Conservation (phyloP, 768 basidiomycete species). For the Phallus indusiatus region DNA sequence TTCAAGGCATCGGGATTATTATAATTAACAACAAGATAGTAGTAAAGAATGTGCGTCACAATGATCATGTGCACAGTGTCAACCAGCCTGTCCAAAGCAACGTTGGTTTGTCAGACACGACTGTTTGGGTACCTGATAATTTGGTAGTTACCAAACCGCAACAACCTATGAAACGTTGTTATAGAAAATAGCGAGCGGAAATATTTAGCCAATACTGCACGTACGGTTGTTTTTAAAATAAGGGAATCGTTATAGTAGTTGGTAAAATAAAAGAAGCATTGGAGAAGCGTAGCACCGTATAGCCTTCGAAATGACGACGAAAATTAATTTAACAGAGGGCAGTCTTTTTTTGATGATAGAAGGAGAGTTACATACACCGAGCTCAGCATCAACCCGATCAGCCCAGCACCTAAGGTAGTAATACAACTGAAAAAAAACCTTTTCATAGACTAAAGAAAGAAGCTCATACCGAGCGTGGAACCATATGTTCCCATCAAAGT, state of each 20-base stretch:
- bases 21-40: slow-evolving; percentile 49
- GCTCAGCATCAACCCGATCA: neutral
- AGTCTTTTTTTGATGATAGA: too few species aligned
- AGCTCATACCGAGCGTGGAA: too few species aligned
- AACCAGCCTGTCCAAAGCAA: slow-evolving; percentile 27
- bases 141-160: neutral
- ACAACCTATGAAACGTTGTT: neutral
- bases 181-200: neutral
- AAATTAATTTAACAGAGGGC: too few species aligned
- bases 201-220: neutral
- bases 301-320: slow-evolving; percentile 9
- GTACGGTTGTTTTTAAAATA: neutral
- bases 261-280: slow-evolving; percentile 8
- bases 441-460: too few species aligned
- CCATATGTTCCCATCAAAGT: too few species aligned
- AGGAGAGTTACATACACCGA: neutral
- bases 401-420: neutral
- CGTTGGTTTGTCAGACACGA: neutral
- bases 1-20: slow-evolving; percentile 35
- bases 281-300: slow-evolving; percentile 13
- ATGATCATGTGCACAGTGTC: slow-evolving; percentile 49
- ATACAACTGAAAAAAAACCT: neutral
- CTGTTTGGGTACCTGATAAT: too few species aligned
- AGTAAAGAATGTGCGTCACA: slow-evolving; percentile 46
- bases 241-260: neutral